Percentiles rank a stretch among this genome's conserved stretches.
These are phyloP conservation scores for Conidiobolus coronatus DNA, from an alignment of 371 early-diverging fungal species.

Conservation along the genomic window DNA sequence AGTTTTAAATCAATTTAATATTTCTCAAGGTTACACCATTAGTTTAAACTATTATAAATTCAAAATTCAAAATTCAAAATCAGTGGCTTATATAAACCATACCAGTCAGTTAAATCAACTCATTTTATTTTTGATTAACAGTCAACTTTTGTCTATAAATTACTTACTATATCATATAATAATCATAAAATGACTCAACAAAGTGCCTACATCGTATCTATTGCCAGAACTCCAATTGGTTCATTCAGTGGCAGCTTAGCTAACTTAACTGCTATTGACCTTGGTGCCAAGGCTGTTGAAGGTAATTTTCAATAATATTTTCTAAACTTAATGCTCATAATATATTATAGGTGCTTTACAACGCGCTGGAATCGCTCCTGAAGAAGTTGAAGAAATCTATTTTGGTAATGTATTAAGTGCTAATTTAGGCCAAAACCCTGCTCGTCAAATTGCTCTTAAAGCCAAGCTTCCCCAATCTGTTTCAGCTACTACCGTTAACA, in stretches of 20 bases:
- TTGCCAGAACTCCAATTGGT: conserved; percentile 85
- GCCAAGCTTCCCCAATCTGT: conserved; percentile 57
- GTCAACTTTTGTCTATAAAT: too few species aligned
- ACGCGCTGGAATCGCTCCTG: conserved; percentile 35
- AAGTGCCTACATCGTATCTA: conserved; percentile 68
- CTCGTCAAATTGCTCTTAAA: conserved; percentile 80
- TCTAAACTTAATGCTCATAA: neutral
- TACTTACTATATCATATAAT: too few species aligned
- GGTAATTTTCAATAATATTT: conserved; percentile 19
- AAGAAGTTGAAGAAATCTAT: conserved; percentile 57
- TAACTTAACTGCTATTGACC: conserved; percentile 60
- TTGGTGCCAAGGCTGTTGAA: conserved; percentile 76
- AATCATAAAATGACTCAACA: neutral
- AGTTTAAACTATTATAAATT: too few species aligned
- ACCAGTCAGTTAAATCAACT: too few species aligned
- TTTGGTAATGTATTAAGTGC: conserved; percentile 77
- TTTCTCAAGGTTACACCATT: too few species aligned
- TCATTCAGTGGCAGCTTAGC: conserved; percentile 77
- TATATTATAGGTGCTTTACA: conserved; percentile 32
- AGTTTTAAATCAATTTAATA: too few species aligned
- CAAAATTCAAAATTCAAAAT: too few species aligned
- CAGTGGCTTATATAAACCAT: too few species aligned
- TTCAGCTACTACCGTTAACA: conserved; percentile 83
- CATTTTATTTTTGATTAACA: too few species aligned
- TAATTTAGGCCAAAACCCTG: conserved; percentile 84